These are phyloP conservation scores for Populus tremula DNA, from an alignment of 345 rosid genomes.

Conservation along the genomic window DNA sequence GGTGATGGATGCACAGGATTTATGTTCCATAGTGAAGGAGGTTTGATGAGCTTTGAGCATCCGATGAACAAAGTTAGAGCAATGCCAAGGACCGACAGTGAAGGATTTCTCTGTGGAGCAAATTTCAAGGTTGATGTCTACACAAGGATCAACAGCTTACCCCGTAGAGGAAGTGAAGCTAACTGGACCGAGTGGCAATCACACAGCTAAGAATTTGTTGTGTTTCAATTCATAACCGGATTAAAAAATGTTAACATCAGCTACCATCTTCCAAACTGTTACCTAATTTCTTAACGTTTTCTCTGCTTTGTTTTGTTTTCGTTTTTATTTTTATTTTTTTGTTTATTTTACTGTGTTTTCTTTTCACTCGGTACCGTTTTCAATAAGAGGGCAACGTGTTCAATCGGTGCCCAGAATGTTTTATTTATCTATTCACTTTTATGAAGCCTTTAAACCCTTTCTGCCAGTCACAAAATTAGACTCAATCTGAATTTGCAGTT, in stretches of 20 bases:
- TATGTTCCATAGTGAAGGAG: slow-evolving; percentile 35
- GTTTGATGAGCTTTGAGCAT: slow-evolving; percentile 50
- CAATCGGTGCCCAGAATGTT: neutral
- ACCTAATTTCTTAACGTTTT: neutral
- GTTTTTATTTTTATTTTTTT: too few relatives aligned
- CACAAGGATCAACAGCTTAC: slow-evolving; percentile 42
- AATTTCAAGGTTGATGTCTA: slow-evolving; percentile 44
- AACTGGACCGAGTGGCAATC: slow-evolving; percentile 43
- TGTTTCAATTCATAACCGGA: neutral
- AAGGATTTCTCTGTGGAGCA: slow-evolving; percentile 38
- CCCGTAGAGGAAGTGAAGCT: slow-evolving; percentile 44
- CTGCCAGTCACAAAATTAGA: neutral
- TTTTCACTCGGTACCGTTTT: neutral
- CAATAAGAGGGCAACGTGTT: neutral
- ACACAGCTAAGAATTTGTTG: neutral
- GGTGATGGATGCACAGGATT: slow-evolving; percentile 16
- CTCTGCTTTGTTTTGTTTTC: too few relatives aligned
- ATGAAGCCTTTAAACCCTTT: neutral
- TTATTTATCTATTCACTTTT: neutral
- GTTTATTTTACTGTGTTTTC: neutral
- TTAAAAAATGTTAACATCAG: neutral
- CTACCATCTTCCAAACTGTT: neutral
- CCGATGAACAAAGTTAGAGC: slow-evolving; percentile 47
- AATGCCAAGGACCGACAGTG: slow-evolving; percentile 35
- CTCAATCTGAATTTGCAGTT: neutral